These are phyloP conservation scores for Fusarium sulawesiense DNA, from an alignment of 2,329 filamentous ascomycete species.

Conservation along the genomic window DNA sequence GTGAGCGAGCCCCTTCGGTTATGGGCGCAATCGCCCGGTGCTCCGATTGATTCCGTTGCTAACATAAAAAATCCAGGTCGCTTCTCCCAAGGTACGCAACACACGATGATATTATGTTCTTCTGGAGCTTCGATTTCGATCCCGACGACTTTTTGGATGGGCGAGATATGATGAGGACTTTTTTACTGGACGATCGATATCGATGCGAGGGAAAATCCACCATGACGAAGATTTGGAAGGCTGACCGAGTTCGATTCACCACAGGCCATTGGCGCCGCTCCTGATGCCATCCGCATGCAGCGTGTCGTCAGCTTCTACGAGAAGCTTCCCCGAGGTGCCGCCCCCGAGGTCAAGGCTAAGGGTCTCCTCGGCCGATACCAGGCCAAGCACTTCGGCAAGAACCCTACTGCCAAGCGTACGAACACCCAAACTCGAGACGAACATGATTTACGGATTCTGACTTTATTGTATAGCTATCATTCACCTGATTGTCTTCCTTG, in stretches of 20 bases:
- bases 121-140: conserved; percentile 25
- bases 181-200: conserved; percentile 13
- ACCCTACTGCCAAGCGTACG: conserved; percentile 88
- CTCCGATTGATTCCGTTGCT: conserved; percentile 53
- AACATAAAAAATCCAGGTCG: conserved; percentile 68
- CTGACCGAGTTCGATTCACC: conserved; percentile 50
- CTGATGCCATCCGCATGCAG: conserved; percentile 97
- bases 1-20: conserved; percentile 62
- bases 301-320: conserved; percentile 99
- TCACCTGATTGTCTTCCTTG: conserved; percentile 82
- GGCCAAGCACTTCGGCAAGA: conserved; percentile 94
- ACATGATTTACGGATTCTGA: conserved; percentile 24
- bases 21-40: conserved; percentile 41
- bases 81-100: conserved; percentile 79
- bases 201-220: conserved; percentile 20
- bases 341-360: conserved; percentile 83
- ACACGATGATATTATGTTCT: conserved; percentile 14
- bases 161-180: conserved; percentile 23
- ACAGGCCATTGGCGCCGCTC: conserved; percentile 92
- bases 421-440: conserved; percentile 43
- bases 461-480: conserved; percentile 74
- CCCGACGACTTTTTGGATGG: conserved; percentile 20
- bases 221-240: conserved; percentile 35
- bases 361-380: conserved; percentile 92
- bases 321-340: conserved; percentile 92